Base-by-base conservation (phyloP, 768 basidiomycete genomes). In the Arthromyces matolae region DNA sequence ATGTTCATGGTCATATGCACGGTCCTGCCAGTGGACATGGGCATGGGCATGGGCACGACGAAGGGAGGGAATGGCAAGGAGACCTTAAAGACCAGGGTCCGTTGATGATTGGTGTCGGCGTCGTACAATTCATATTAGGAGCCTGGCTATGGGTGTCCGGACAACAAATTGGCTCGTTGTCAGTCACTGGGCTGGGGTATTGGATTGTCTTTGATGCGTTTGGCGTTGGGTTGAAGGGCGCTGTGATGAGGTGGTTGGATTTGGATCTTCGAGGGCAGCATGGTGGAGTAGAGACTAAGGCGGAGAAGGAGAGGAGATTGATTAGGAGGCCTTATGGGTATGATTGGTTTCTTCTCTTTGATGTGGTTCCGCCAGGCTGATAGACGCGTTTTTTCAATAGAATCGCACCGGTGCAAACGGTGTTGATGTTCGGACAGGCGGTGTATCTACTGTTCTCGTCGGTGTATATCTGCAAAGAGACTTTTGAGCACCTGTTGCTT, bases 401-500 rank as follows among this genome's bases (percentile, higher is more conserved):
- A 47, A 80, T 79, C 49, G 78, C 79, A 4, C 82, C 89, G 1
- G 58, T 84, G 31, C 81, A 81, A 56, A 86, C 86, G 0, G 78
- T 88, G 3, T 62, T 83, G 45, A 71, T 90, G 64, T 99, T 98
- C 58, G 83, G 91, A 1, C 95, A 97, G 59, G 81, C 83, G 8
- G 89, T 99, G 10, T 98, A 96, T 66, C 73, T 99, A 47, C 83
- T 95, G 72, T 99, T 98, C 62, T 82, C 93, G 0, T 83, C 91
- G 0, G 86, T 97, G 2, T 99, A 98, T 68, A 87, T 98, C 14
- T 93, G 92, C 59, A 98, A 99, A 61, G 96, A 99, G 74, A 89
- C 93, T 0, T 75, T 98, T 4, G 95, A 99, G 67, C 93, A 95
- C 67, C 65, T 96, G 32, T 64, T 99, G 13, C 73, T 97, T 34